Percentiles rank a stretch among this genome's conserved stretches.
Evolutionary conservation across 2,329 filamentous ascomycete species (phyloP).

Genomic region (Coniosporium tulheliwenetii): DNA sequence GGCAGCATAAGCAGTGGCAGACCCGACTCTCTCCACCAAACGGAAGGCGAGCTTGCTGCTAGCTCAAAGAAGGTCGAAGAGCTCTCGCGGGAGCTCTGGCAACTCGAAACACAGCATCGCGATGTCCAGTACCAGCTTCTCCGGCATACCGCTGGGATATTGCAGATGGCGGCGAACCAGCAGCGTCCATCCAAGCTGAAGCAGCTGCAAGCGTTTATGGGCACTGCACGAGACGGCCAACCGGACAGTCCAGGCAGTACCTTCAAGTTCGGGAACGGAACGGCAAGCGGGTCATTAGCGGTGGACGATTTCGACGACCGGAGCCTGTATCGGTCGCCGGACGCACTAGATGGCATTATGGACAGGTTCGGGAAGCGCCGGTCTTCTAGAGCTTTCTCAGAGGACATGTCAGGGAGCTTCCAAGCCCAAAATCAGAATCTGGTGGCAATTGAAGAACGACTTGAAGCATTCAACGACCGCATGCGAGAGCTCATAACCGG

Average conservation of each 20-base stretch:
- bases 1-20: slow-evolving; percentile 24
- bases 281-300: slow-evolving; percentile 33
- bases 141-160: slow-evolving; percentile 80
- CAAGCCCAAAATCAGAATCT: slow-evolving; percentile 31
- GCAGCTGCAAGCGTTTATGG: too few relatives aligned
- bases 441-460: slow-evolving; percentile 44
- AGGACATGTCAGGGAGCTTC: neutral
- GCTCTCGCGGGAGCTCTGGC: slow-evolving; percentile 63
- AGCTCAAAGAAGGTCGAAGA: slow-evolving; percentile 77
- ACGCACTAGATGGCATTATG: slow-evolving; percentile 41
- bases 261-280: slow-evolving; percentile 48
- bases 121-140: slow-evolving; percentile 61
- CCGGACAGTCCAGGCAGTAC: slow-evolving; percentile 66
- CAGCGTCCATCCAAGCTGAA: too few relatives aligned
- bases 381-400: neutral
- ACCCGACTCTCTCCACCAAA: slow-evolving; percentile 28
- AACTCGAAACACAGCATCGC: slow-evolving; percentile 61
- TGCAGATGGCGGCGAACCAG: slow-evolving; percentile 71
- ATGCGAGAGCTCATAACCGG: slow-evolving; percentile 51
- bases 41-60: slow-evolving; percentile 57
- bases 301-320: slow-evolving; percentile 61
- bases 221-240: slow-evolving; percentile 16
- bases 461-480: slow-evolving; percentile 52
- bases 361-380: slow-evolving; percentile 4
- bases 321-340: slow-evolving; percentile 55